Conservation (phyloP, 495 filamentous ascomycete species). For the Trichoderma virens region DNA sequence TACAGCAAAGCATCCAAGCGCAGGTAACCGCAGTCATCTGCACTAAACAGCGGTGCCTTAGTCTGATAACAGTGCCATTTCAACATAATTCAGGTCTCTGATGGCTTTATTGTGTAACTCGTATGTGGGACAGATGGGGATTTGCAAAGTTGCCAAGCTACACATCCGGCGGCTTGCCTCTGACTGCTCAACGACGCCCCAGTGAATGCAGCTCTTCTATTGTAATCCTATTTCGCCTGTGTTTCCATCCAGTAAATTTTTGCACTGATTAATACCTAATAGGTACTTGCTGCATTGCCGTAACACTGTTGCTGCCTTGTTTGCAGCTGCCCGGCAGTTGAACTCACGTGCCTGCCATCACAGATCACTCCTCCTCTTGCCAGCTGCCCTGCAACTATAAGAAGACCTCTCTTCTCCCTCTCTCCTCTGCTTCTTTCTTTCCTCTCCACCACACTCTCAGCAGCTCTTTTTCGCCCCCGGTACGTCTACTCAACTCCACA, state of each 20-base stretch:
- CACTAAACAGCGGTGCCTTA: background rate
- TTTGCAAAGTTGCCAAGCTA: background rate
- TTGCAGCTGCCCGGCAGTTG: background rate
- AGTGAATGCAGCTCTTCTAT: background rate
- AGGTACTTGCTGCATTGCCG: background rate
- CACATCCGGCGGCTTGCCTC: background rate
- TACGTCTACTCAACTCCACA: background rate
- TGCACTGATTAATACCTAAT: background rate
- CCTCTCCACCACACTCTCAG: background rate
- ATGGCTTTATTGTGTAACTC: background rate
- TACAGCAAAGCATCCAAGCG: background rate
- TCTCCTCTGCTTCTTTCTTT: constrained; percentile 8
- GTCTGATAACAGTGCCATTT: background rate
- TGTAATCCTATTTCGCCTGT: background rate
- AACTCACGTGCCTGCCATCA: background rate
- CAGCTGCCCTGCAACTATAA: background rate
- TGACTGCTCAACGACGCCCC: too few relatives aligned
- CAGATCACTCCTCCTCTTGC: background rate
- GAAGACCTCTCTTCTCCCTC: background rate
- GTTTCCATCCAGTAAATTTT: background rate
- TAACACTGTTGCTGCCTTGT: background rate
- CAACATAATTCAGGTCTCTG: background rate
- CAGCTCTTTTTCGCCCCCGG: background rate
- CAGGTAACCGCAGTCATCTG: background rate
- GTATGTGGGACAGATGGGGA: background rate